Evolutionary conservation across 2,329 filamentous ascomycete genomes (phyloP), one percentile per base, ranked within the genome.

Genomic region (Diaporthe velutina): DNA sequence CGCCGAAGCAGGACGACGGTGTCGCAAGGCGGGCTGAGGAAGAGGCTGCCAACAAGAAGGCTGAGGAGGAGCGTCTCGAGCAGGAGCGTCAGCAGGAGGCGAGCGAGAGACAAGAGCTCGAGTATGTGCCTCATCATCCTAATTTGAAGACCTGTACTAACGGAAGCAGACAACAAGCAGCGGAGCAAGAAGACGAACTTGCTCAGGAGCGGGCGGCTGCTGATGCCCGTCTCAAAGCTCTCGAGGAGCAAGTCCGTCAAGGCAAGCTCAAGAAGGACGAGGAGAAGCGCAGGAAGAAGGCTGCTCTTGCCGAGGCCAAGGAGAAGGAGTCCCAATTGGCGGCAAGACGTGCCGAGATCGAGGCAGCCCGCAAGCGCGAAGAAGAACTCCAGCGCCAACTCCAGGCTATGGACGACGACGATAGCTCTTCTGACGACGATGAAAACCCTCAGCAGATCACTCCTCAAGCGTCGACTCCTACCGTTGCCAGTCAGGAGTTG

Each of bases 211-310:
- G 93, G 71, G 91, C 95, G 80, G 95, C 94, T 71, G 92, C 96
- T 54, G 92, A 94, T 79, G 94, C 94, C 77, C 95, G 96, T 68
- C 89, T 98, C 33, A 95, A 92, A 82, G 95, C 95, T 22, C 90
- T 99, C 12, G 96, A 99, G 84, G 95, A 98, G 82, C 95, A 98
- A 83, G 95, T 98, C 70, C 93, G 93, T 77, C 94, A 96, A 81
- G 95, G 96, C 80, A 99, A 98, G 86, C 86, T 98, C 70, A 96
- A 95, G 88, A 98, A 98, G 84, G 94, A 97, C 78, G 97, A 99
- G 83, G 97, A 98, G 85, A 98, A 98, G 88, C 94, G 93, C 77
- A 93, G 91, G 79, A 97, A 95, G 87, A 96, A 98, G 86, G 96
- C 95, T 30, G 95, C 95, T 13, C 88, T 94, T 80, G 94, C 93